Evolutionary conservation across 1,139 yeast genomes (phyloP).

Genomic region (Candida mesenterica): DNA sequence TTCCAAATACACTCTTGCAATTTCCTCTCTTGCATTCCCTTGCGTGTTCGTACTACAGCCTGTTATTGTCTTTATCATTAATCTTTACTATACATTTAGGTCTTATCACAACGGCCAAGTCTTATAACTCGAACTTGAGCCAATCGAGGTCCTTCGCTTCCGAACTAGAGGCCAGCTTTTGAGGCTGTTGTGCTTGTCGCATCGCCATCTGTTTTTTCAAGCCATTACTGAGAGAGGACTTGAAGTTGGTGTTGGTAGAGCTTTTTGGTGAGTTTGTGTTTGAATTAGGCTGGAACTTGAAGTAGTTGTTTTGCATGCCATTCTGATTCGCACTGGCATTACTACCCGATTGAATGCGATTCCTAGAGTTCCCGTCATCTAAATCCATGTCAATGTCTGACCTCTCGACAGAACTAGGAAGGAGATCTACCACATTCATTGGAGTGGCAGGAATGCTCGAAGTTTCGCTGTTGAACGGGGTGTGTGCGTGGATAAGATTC

Average conservation of each 20-base stretch:
- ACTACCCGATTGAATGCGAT: too few species aligned
- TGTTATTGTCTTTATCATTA: too few species aligned
- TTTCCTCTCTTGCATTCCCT: too few species aligned
- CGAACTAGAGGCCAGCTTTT: slow-evolving; percentile 4
- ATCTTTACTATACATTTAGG: too few species aligned
- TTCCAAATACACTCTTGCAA: too few species aligned
- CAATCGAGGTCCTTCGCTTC: slow-evolving; percentile 37
- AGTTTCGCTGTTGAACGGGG: slow-evolving; percentile 3
- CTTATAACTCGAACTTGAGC: slow-evolving; percentile 44
- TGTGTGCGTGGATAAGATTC: slow-evolving; percentile 1
- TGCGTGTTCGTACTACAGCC: too few species aligned
- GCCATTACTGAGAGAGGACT: slow-evolving; percentile 29
- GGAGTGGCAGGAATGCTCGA: slow-evolving; percentile 19
- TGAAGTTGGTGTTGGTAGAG: slow-evolving; percentile 13
- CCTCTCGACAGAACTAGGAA: slow-evolving; percentile 13
- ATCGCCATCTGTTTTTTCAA: slow-evolving; percentile 19
- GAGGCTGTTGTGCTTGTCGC: slow-evolving; percentile 3
- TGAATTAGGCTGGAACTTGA: slow-evolving; percentile 5
- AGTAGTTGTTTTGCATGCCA: slow-evolving; percentile 5
- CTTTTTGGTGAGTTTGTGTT: slow-evolving; percentile 2
- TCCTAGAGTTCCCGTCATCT: slow-evolving; percentile 3
- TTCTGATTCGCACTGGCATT: slow-evolving; percentile 13
- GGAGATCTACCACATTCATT: slow-evolving; percentile 20
- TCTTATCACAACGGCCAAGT: background rate
- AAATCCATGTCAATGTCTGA: slow-evolving; percentile 9